Conservation (phyloP, 2,329 filamentous ascomycete species). For the Cladosporium sp. region DNA sequence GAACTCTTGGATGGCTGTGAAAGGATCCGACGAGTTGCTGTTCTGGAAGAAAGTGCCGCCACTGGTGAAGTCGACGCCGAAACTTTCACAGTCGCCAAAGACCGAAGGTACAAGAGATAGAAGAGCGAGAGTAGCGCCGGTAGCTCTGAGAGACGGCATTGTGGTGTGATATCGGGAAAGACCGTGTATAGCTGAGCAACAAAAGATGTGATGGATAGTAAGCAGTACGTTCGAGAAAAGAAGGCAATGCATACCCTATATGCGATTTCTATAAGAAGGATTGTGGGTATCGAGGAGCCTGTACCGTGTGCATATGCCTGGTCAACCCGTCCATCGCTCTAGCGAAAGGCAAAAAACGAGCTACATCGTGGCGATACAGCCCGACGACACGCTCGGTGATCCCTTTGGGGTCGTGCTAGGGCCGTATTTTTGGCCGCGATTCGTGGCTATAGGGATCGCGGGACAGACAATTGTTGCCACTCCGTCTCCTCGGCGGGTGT, state of each 20-base stretch:
- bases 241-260: constrained; percentile 9
- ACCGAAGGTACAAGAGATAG: constrained; percentile 18
- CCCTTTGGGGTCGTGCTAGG: constrained; percentile 12
- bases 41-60: constrained; percentile 51
- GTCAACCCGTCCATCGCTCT: constrained; percentile 12
- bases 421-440: constrained; percentile 1
- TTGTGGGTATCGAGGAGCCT: background rate
- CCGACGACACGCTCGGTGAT: constrained; percentile 14
- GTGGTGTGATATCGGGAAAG: background rate
- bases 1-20: constrained; percentile 49
- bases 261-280: background rate
- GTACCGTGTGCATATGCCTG: constrained; percentile 10
- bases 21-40: constrained; percentile 43
- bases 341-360: constrained; percentile 16
- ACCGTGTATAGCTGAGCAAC: background rate
- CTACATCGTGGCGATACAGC: constrained; percentile 18
- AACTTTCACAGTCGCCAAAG: constrained; percentile 31
- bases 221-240: background rate
- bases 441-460: constrained; percentile 14
- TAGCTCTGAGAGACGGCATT: constrained; percentile 23
- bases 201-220: background rate
- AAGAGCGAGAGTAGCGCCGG: constrained; percentile 22
- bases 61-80: constrained; percentile 46
- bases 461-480: background rate
- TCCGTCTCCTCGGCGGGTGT: background rate